Base-by-base conservation (phyloP, 2,329 filamentous ascomycete genomes). In the Fusarium fujikuroi region DNA sequence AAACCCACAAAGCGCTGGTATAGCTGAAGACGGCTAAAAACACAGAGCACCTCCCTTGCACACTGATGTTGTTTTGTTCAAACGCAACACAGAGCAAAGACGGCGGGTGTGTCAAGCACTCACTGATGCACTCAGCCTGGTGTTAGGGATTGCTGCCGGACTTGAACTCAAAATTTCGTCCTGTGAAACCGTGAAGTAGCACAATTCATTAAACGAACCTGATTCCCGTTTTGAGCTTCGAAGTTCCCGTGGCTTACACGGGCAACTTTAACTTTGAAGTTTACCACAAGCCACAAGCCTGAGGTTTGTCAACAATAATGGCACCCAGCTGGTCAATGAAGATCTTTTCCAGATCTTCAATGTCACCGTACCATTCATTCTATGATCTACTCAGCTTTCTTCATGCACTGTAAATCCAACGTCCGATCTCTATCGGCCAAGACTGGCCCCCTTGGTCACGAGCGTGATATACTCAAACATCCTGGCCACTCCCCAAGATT, bases 351-450 rank as follows among this genome's bases (percentile, higher is more conserved):
- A 28, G 44, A 40, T 52, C 42, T 61, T 53, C 43, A 54, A 72
- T 69, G 57, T 52, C 44, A 63, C 59, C 36, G 40, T 64, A 60
- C 56, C 61, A 60, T 63, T 49, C 61, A 57, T 63, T 49, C 36
- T 50, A 69, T 69, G 69, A 63, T 49, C 46, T 57, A 62, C 49
- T 36, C 50, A 56, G 11, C 40, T 49, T 63, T 53, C 62, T 59
- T 59, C 19, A 67, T 72, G 60, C 57, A 44, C 37, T 57, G 50
- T 52, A 42, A 61, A 69, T 54, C 65, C 72, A 68, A 42, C 58
- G 37, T 63, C 66, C 69, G 71, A 63, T 73, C 68, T 71, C 50
- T 66, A 61, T 69, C 59, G 56, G 49, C 59, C 61, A 57, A 72
- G 46, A 32, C 36, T 40, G 47, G 28, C 21, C 39, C 60, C 58